Conservation (phyloP, 176 grass and related monocot genomes). For the Cenchrus americanus region DNA sequence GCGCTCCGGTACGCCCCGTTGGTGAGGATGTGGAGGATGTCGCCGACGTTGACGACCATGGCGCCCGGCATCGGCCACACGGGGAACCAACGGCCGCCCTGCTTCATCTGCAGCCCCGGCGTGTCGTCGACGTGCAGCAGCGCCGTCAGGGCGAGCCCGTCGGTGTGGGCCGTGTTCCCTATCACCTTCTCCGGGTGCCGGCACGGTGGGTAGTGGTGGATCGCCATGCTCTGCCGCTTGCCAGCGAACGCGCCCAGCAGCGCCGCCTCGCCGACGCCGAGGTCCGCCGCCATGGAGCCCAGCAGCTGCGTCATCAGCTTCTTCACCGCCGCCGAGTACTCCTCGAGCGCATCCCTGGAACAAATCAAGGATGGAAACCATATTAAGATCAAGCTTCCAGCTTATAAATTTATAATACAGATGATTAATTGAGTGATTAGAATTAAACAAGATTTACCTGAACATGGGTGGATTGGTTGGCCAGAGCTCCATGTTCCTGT, state of each 20-base stretch:
- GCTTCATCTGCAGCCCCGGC: slow-evolving; percentile 4
- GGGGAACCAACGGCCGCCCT: slow-evolving; percentile 4
- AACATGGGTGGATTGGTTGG: neutral
- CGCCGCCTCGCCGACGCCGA: neutral
- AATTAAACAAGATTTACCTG: neutral
- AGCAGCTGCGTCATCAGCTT: neutral
- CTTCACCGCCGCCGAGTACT: neutral
- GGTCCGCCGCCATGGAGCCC: neutral
- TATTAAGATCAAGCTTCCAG: no score
- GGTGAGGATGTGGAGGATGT: neutral
- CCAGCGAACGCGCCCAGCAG: neutral
- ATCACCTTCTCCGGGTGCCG: slow-evolving; percentile 35
- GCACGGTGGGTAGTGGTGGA: slow-evolving; percentile 29
- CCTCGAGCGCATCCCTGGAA: neutral
- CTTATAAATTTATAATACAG: no score
- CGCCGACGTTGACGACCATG: neutral
- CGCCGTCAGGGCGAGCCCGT: neutral
- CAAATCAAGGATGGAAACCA: no score
- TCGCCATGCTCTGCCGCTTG: neutral
- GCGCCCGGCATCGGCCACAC: neutral
- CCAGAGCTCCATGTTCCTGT: slow-evolving; percentile 24
- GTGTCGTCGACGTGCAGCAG: neutral
- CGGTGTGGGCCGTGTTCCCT: neutral
- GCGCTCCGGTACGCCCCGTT: neutral
- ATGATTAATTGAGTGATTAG: no score